Evolutionary conservation across 2,329 filamentous ascomycete genomes (phyloP), one percentile per base, ranked within the genome.

Genomic region (Colletotrichum magnum): DNA sequence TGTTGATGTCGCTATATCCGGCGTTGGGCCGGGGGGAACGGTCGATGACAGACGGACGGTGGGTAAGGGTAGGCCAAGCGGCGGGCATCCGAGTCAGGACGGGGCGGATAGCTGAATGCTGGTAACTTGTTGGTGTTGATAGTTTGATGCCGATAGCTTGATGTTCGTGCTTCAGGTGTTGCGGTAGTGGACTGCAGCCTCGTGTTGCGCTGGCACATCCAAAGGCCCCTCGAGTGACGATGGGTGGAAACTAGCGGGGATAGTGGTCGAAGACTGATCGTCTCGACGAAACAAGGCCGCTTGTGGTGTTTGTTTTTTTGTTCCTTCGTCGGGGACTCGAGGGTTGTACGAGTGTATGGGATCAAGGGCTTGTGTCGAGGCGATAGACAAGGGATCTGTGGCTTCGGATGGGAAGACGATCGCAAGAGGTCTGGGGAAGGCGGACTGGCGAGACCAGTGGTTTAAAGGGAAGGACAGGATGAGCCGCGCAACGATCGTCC

Each of bases 391-490:
- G 66, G 62, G 63, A 59, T 65, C 63, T 66, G 66, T 66, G 66
- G 66, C 66, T 69, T 70, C 68, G 68, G 58, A 59, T 64, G 39
- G 64, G 48, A 68, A 68, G 64, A 59, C 58, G 50, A 70, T 70
- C 68, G 36, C 36, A 41, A 51, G 28, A 50, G 24, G 10, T 39
- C 36, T 28, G 28, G 52, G 53, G 53, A 51, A 64, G 64, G 64
- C 47, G 68, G 26, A 68, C 58, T 58, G 68, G 68, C 48, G 64
- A 68, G 53, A 53, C 62, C 54, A 59, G 64, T 71, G 58, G 68
- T 66, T 72, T 72, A 72, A 72, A 70, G 58, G 63, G 53, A 52
- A 65, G 52, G 61, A 71, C 57, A 54, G 71, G 69, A 70, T 64
- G 59, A 67, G 71, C 71, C 61, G 63, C 64, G 63, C 70, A 63